These are phyloP conservation scores for Nicotiana tabacum DNA, from an alignment of 257 asterid species.

Conservation along the genomic window DNA sequence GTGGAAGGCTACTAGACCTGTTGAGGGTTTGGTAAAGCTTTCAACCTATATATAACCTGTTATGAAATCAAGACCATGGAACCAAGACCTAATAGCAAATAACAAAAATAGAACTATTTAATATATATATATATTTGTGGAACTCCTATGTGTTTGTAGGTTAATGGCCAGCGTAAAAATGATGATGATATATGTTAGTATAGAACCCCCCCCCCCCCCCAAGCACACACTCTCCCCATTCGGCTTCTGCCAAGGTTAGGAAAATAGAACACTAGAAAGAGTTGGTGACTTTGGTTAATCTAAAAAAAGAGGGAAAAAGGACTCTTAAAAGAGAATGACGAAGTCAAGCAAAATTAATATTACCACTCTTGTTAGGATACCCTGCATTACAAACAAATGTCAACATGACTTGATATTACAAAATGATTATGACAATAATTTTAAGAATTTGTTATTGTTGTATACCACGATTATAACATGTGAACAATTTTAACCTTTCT, in stretches of 20 bases:
- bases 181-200: neutral
- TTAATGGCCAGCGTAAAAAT: neutral
- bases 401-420: neutral
- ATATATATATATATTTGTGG: neutral
- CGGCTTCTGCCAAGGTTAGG: too few relatives aligned
- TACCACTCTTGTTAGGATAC: neutral
- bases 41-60: neutral
- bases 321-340: neutral
- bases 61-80: neutral
- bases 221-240: neutral
- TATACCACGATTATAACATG: too few relatives aligned
- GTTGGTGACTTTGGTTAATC: neutral
- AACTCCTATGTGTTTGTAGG: neutral
- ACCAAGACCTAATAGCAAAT: neutral
- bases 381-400: neutral
- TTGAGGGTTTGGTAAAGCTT: neutral
- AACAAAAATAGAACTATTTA: neutral
- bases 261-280: neutral
- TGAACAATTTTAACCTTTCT: too few relatives aligned
- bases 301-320: neutral
- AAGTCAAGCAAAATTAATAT: neutral
- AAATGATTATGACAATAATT: neutral
- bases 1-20: slow-evolving; percentile 2
- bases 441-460: neutral
- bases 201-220: too few relatives aligned